phyloP scores from a whole-genome alignment of 768 basidiomycete species.

The Pholiota microspora region DNA sequence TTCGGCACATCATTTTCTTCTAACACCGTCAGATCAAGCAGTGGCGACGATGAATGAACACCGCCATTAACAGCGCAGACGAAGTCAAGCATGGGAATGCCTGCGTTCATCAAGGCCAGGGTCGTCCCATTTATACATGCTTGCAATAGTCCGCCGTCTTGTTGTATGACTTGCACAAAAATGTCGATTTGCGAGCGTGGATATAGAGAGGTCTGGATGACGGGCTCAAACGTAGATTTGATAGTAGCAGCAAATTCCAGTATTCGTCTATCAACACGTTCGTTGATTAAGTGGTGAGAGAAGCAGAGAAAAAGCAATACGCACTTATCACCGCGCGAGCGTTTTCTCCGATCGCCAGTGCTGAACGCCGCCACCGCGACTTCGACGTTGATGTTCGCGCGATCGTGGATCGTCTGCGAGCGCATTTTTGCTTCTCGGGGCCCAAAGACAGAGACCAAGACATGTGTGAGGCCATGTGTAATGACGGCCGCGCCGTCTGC shows the following conservation, averaged over 20 bases:
- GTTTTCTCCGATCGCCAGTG: slow-evolving; percentile 72
- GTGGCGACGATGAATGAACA: slow-evolving; percentile 73
- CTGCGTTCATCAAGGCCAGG: slow-evolving; percentile 85
- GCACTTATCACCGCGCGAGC: slow-evolving; percentile 85
- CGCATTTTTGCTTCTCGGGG: slow-evolving; percentile 86
- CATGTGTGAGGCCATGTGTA: slow-evolving; percentile 88
- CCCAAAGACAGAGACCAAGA: slow-evolving; percentile 86
- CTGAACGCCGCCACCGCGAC: slow-evolving; percentile 87
- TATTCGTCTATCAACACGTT: slow-evolving; percentile 58
- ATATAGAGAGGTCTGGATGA: slow-evolving; percentile 86
- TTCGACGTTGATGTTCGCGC: slow-evolving; percentile 88
- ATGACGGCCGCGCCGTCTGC: slow-evolving; percentile 87
- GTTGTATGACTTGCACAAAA: slow-evolving; percentile 87
- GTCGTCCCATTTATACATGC: slow-evolving; percentile 95
- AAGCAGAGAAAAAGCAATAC: slow-evolving; percentile 26
- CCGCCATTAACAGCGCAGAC: slow-evolving; percentile 89
- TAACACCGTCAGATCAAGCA: slow-evolving; percentile 84
- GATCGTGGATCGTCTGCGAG: slow-evolving; percentile 80
- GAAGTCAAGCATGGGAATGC: slow-evolving; percentile 88
- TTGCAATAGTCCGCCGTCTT: slow-evolving; percentile 90
- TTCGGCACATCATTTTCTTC: slow-evolving; percentile 93
- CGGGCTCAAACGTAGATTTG: slow-evolving; percentile 95
- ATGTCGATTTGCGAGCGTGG: slow-evolving; percentile 95
- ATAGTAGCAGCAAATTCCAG: slow-evolving; percentile 85
- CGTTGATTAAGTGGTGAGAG: not conserved